A percentile compares a stretch with the other conserved stretches of the same genome.
phyloP scores from a whole-genome alignment of 768 basidiomycete genomes.

The Boletus fagicola region DNA sequence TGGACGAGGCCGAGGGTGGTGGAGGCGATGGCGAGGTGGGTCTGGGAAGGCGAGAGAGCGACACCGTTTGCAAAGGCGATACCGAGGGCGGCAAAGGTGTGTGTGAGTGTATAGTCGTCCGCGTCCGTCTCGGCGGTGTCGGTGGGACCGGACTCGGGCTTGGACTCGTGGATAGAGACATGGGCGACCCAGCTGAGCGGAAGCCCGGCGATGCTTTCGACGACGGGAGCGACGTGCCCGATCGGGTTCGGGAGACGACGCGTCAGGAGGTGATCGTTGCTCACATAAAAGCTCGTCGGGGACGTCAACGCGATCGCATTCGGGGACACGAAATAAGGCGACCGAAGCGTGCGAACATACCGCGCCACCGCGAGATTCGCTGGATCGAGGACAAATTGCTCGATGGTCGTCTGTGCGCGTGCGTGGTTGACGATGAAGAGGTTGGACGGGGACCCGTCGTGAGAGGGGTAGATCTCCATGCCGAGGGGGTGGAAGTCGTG shows the following conservation, averaged over 20 bases:
- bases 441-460: constrained; percentile 46
- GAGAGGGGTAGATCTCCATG: constrained; percentile 54
- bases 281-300: constrained; percentile 66
- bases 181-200: constrained; percentile 62
- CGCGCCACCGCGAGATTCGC: constrained; percentile 41
- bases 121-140: constrained; percentile 14
- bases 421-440: constrained; percentile 73
- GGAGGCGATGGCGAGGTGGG: constrained; percentile 56
- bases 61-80: constrained; percentile 71
- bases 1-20: constrained; percentile 46
- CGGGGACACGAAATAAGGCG: constrained; percentile 58
- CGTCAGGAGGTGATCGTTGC: constrained; percentile 70
- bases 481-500: constrained; percentile 77
- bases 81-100: constrained; percentile 44
- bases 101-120: constrained; percentile 27
- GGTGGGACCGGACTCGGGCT: constrained; percentile 1
- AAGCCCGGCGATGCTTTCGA: constrained; percentile 55
- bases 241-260: constrained; percentile 52
- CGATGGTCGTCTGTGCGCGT: constrained; percentile 56
- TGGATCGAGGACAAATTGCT: constrained; percentile 61
- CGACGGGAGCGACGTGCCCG: constrained; percentile 49
- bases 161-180: constrained; percentile 40
- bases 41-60: constrained; percentile 50
- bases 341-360: constrained; percentile 60
- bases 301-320: constrained; percentile 67